Evolutionary conservation across 805 yeast species (phyloP).

Genomic region (Myxozyma neotropica): DNA sequence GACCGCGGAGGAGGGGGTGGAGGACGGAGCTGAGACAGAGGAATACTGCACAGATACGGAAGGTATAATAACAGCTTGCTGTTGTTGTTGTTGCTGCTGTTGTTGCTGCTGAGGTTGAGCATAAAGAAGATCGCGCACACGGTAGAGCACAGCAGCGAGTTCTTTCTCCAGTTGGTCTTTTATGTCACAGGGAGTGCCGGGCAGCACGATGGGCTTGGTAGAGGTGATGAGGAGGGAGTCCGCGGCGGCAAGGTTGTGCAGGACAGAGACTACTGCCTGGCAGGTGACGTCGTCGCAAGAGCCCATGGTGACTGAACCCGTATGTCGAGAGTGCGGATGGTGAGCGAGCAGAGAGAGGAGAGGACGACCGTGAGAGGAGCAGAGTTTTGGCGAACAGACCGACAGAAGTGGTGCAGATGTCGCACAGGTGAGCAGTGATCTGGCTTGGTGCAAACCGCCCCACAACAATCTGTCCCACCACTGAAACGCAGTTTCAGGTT

Average conservation of each 20-base stretch:
- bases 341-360: background rate
- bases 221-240: conserved; percentile 31
- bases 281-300: conserved; percentile 34
- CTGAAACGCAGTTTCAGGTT: background rate
- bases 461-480: background rate
- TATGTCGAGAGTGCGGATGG: background rate
- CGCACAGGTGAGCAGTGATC: too few species aligned
- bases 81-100: background rate
- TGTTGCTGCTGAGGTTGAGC: conserved; percentile 12
- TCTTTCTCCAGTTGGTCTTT: conserved; percentile 34
- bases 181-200: conserved; percentile 33
- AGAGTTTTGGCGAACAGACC: too few species aligned
- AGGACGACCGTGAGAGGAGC: background rate
- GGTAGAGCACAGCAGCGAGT: conserved; percentile 32
- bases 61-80: background rate
- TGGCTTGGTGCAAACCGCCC: too few species aligned
- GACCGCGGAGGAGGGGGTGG: conserved; percentile 2
- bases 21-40: background rate
- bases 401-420: too few species aligned
- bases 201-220: conserved; percentile 32
- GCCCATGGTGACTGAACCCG: conserved; percentile 18
- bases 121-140: conserved; percentile 28
- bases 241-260: conserved; percentile 33
- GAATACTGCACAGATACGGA: background rate
- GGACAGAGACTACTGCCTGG: conserved; percentile 34